Conservation (phyloP, 441 rosid genomes). For the Omphalea diandra region DNA sequence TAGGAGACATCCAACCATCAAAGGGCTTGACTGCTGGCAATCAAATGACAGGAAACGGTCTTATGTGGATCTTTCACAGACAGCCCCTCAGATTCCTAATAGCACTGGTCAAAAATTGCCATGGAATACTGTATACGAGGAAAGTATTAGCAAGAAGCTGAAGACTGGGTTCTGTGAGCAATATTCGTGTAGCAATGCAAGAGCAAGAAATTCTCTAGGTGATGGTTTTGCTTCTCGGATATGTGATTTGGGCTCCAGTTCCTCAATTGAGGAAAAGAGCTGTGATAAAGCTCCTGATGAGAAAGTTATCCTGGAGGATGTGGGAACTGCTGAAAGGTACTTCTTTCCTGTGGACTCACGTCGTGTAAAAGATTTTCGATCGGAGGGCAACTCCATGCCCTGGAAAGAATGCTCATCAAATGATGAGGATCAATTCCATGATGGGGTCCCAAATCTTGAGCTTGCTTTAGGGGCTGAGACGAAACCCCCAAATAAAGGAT, state of each 20-base stretch:
- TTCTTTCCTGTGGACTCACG: constrained; percentile 70
- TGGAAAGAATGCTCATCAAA: constrained; percentile 37
- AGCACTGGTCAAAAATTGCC: constrained; percentile 29
- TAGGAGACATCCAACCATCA: constrained; percentile 20
- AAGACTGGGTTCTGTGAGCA: constrained; percentile 42
- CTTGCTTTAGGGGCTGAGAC: constrained; percentile 87
- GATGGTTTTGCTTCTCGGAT: constrained; percentile 38
- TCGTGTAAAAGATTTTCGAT: constrained; percentile 35
- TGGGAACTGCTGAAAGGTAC: constrained; percentile 51
- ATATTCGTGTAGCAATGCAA: constrained; percentile 31
- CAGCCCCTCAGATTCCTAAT: constrained; percentile 27
- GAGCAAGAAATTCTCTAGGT: constrained; percentile 31
- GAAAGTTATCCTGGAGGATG: constrained; percentile 45
- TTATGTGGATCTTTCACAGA: constrained; percentile 42
- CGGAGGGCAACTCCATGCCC: constrained; percentile 35
- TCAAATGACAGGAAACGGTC: constrained; percentile 42
- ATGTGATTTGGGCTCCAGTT: constrained; percentile 33
- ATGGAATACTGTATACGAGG: constrained; percentile 41
- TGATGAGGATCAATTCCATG: constrained; percentile 33
- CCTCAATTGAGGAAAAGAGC: constrained; percentile 33
- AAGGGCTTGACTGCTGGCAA: constrained; percentile 33
- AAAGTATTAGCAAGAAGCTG: constrained; percentile 47
- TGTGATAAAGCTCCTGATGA: constrained; percentile 32
- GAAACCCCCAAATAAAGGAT: constrained; percentile 46
- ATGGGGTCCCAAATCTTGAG: constrained; percentile 72